Evolutionary conservation across 1,284 basidiomycete species (phyloP).

Genomic region (Irpex sp.): DNA sequence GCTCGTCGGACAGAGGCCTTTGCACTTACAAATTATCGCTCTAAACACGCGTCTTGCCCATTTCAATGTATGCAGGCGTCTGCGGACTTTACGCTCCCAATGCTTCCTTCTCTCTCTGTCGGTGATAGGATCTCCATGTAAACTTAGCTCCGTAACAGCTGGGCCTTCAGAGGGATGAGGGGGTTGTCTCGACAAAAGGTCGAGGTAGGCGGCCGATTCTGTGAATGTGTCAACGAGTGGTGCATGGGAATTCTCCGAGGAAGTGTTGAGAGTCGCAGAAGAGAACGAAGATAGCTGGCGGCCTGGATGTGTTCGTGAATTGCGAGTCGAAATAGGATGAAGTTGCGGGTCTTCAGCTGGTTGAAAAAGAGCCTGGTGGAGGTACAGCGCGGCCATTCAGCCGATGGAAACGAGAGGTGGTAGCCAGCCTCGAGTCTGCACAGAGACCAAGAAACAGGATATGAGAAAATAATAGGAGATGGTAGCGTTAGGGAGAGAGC

Average conservation of each 20-base stretch:
- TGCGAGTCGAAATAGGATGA: slow-evolving; percentile 15
- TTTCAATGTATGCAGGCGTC: slow-evolving; percentile 37
- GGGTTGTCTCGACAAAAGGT: slow-evolving; percentile 42
- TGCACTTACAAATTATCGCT: slow-evolving; percentile 42
- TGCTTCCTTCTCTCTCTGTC: slow-evolving; percentile 34
- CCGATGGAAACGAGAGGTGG: background rate
- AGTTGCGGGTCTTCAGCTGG: slow-evolving; percentile 30
- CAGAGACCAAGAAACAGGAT: background rate
- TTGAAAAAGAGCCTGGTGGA: slow-evolving; percentile 47
- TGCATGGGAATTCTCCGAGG: slow-evolving; percentile 44
- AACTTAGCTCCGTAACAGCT: slow-evolving; percentile 28
- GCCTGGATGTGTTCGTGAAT: slow-evolving; percentile 17
- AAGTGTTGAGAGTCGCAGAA: slow-evolving; percentile 41
- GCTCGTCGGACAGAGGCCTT: background rate
- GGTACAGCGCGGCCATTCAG: slow-evolving; percentile 48
- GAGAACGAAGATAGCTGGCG: slow-evolving; percentile 44
- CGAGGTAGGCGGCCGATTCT: slow-evolving; percentile 38
- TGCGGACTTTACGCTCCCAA: slow-evolving; percentile 31
- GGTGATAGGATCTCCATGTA: slow-evolving; percentile 37
- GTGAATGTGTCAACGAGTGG: slow-evolving; percentile 32
- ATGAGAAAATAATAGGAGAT: background rate
- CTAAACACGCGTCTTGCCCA: slow-evolving; percentile 35
- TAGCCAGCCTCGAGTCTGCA: background rate
- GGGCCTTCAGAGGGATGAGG: slow-evolving; percentile 31
- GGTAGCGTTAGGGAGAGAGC: background rate